Conservation (phyloP, 306 rosid genomes). For the Gastrolobium villosum region DNA sequence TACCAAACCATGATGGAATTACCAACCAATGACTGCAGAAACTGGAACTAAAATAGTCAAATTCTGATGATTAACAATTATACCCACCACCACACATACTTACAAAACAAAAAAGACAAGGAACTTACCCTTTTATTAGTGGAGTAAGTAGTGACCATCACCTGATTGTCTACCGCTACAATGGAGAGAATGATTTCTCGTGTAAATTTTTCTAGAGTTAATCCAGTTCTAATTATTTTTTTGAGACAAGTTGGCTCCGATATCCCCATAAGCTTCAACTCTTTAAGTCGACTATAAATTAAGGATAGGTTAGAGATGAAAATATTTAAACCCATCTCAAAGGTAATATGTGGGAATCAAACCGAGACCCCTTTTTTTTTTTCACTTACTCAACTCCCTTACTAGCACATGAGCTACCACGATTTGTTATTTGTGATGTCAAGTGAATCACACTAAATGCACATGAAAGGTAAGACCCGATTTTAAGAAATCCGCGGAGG, state of each 20-base stretch:
- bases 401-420: too few species aligned
- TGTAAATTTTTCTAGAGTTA: background rate
- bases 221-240: too few species aligned
- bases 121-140: constrained; percentile 5
- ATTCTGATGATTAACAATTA: constrained; percentile 30
- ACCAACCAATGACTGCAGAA: background rate
- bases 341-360: too few species aligned
- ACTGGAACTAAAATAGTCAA: background rate
- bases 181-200: background rate
- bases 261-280: too few species aligned
- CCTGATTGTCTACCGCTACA: background rate
- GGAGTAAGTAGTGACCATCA: constrained; percentile 19
- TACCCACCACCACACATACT: constrained; percentile 10
- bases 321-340: too few species aligned
- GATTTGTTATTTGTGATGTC: background rate
- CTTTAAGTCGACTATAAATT: too few species aligned
- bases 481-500: background rate
- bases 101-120: constrained; percentile 4
- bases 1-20: constrained; percentile 11
- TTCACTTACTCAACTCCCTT: too few species aligned
- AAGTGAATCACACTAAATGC: background rate
- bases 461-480: constrained; percentile 3
- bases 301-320: too few species aligned
- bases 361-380: too few species aligned
- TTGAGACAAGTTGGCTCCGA: too few species aligned